Evolutionary conservation across 768 basidiomycete genomes (phyloP).

Genomic region (Tricholoma furcatifolium): DNA sequence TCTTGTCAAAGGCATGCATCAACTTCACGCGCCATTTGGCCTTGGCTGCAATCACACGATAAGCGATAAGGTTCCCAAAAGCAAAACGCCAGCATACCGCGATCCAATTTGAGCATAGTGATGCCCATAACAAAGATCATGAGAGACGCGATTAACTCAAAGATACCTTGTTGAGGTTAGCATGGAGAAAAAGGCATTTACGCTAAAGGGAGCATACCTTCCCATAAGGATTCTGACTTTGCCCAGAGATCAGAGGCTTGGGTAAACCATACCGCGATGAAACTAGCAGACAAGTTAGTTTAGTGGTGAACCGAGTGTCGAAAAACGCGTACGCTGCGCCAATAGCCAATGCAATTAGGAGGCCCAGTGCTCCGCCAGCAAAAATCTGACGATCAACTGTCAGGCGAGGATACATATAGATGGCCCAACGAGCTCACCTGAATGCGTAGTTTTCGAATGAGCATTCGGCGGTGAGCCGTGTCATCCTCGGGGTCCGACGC

Average conservation of each 20-base stretch:
- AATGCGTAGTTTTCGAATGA: constrained; percentile 67
- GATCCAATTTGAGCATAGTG: constrained; percentile 94
- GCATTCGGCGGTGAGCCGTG: constrained; percentile 32
- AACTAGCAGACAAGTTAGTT: constrained; percentile 32
- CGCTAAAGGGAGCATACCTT: constrained; percentile 54
- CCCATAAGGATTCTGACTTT: constrained; percentile 88
- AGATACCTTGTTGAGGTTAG: constrained; percentile 46
- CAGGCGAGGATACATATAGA: background rate
- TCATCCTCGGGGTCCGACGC: constrained; percentile 25
- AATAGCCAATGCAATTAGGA: constrained; percentile 78
- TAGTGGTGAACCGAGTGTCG: background rate
- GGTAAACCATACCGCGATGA: constrained; percentile 95
- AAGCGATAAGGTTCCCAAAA: background rate
- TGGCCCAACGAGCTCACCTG: constrained; percentile 39
- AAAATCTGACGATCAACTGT: constrained; percentile 53
- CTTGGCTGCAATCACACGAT: constrained; percentile 48
- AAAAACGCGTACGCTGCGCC: constrained; percentile 65
- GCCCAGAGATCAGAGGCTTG: constrained; percentile 82
- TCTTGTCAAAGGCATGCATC: constrained; percentile 66
- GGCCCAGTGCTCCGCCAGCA: constrained; percentile 67
- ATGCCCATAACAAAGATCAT: constrained; percentile 94
- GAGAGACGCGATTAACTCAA: constrained; percentile 65
- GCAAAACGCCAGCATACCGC: constrained; percentile 32
- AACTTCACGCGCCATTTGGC: constrained; percentile 95
- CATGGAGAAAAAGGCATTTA: background rate